Percentiles rank a stretch among this genome's conserved stretches.
phyloP scores from a whole-genome alignment of 768 basidiomycete species.

The Phanerochaete sordida region DNA sequence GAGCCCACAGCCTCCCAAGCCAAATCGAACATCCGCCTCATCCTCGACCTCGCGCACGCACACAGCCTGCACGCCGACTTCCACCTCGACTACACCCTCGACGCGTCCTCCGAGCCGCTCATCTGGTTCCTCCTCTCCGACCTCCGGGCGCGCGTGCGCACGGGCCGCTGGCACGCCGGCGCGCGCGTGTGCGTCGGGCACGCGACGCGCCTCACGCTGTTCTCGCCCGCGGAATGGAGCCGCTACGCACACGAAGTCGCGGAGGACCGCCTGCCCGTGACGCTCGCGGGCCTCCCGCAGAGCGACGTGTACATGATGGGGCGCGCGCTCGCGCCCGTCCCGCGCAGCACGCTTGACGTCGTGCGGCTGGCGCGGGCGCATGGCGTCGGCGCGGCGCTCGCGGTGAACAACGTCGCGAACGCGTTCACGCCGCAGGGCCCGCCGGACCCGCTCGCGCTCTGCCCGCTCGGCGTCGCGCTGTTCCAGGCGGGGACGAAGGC shows the following conservation, averaged over 20 bases:
- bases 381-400: conserved; percentile 48
- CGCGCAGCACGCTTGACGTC: conserved; percentile 53
- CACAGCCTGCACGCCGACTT: conserved; percentile 50
- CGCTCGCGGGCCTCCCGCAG: conserved; percentile 56
- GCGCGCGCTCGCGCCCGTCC: conserved; percentile 35
- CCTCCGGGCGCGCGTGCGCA: conserved; percentile 29
- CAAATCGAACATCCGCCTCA: conserved; percentile 48
- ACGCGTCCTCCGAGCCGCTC: conserved; percentile 46
- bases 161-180: conserved; percentile 17
- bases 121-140: conserved; percentile 51
- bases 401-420: conserved; percentile 65
- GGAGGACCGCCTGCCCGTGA: conserved; percentile 41
- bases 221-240: conserved; percentile 43
- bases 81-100: conserved; percentile 66
- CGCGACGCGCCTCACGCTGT: conserved; percentile 54
- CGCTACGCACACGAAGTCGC: conserved; percentile 27
- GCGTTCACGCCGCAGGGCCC: conserved; percentile 69
- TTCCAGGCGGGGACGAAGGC: conserved; percentile 53
- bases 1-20: conserved; percentile 47
- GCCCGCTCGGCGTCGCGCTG: conserved; percentile 53
- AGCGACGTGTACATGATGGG: conserved; percentile 72
- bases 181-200: conserved; percentile 54
- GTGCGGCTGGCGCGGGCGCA: conserved; percentile 42
- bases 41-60: conserved; percentile 44
- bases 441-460: conserved; percentile 56